Percentiles rank a stretch among this genome's conserved stretches.
phyloP scores from a whole-genome alignment of 345 rosid species.

The Eucalyptus pauciflora region DNA sequence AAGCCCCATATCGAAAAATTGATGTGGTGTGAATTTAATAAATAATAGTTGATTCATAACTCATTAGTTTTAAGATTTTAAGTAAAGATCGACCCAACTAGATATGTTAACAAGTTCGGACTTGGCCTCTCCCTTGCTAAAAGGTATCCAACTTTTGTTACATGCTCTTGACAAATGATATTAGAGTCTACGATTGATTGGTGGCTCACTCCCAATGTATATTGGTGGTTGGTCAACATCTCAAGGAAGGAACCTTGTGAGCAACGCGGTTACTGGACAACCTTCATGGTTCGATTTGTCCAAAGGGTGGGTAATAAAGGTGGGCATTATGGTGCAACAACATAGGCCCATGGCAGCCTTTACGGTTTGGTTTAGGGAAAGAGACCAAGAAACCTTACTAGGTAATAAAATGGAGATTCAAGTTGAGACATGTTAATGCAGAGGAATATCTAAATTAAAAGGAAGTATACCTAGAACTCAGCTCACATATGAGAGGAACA shows the following conservation, averaged over 20 bases:
- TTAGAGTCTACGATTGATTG: neutral
- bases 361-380: neutral
- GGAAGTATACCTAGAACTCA: neutral
- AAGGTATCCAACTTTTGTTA: accelerated
- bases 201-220: neutral
- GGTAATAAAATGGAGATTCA: neutral
- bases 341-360: neutral
- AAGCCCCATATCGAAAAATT: neutral
- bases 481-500: neutral
- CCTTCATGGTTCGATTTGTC: neutral
- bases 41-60: too few species aligned
- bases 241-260: neutral
- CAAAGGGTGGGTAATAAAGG: neutral
- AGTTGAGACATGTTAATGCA: neutral
- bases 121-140: neutral
- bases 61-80: neutral
- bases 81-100: neutral
- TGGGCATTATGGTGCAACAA: neutral
- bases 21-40: accelerated
- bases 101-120: accelerated
- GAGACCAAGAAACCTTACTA: neutral
- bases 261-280: accelerated
- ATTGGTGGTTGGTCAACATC: neutral
- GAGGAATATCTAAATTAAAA: neutral
- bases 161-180: accelerated